Evolutionary conservation across 805 yeast species (phyloP), one percentile per base, ranked within the genome.

Genomic region (Ogataea zsoltii): DNA sequence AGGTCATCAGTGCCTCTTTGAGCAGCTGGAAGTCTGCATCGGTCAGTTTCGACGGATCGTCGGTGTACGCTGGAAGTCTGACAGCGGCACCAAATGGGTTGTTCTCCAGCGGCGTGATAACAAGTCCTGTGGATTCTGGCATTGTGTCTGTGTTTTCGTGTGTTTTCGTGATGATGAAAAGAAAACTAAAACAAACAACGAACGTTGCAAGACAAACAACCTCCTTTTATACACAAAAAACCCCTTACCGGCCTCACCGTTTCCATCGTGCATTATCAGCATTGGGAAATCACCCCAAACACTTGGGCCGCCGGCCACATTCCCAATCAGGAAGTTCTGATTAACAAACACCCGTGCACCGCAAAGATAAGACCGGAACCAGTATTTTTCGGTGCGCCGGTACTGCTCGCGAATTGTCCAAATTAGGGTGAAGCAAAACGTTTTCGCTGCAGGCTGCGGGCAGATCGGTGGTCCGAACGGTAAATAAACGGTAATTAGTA

Each of bases 11-110:
- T 0, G 91, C 92, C 26, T 77, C 75, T 54, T 76, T 79, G 48
- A 88, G 72, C 7, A 60, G 54, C 43, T 74, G 67, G 67, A 88
- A 88, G 57, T 88, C 94, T 5, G 67, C 77, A 3, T 83, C 87
- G 50, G 70, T 74, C 48, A 89, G 73, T 44, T 74, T 62, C 3
- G 87, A 74, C 13, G 96, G 96, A 66, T 88, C 96, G 44, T 78
- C 81, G 48, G 85, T 76, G 53, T 85, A 84, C 3, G 63, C 62
- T 29, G 96, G 96, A 33, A 88, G 67, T 6, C 63, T 67, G 38
- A 89, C 70, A 12, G 68, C 66, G 43, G 94, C 92, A 34, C 96
- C 96, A 54, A 88, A 76, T 19, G 83, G 80, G 25, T 75, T 66
- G 40, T 67, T 68, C 32, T 60, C 65, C 9, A 81, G 66, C 14